Conservation (phyloP, 2,329 filamentous ascomycete species). For the Aspergillus fischeri region DNA sequence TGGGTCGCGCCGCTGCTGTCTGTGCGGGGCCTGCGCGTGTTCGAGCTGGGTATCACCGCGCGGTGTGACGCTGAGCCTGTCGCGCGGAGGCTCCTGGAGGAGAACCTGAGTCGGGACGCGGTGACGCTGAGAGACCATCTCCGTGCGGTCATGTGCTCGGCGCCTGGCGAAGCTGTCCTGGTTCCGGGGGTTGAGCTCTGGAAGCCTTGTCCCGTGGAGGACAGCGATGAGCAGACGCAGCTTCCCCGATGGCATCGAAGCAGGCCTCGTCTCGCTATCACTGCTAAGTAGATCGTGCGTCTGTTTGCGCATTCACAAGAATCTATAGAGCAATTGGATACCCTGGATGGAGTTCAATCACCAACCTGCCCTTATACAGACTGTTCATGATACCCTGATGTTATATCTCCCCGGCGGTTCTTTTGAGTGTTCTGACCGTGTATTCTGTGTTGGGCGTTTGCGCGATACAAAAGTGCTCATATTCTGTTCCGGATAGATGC, state of each 20-base stretch:
- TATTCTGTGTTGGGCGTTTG: neutral
- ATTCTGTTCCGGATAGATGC: neutral
- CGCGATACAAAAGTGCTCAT: neutral
- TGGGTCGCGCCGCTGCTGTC: conserved; percentile 29
- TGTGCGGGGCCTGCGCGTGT: conserved; percentile 25
- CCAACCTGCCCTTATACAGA: neutral
- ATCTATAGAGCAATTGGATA: neutral
- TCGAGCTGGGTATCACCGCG: conserved; percentile 33
- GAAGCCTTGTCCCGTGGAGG: neutral
- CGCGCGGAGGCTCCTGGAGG: conserved; percentile 21
- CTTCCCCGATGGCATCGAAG: neutral
- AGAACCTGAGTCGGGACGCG: conserved; percentile 24
- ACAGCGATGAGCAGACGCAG: neutral
- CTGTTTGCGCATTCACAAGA: neutral
- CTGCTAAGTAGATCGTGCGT: neutral
- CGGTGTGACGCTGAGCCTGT: conserved; percentile 27
- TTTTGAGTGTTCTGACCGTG: neutral
- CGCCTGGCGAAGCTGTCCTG: conserved; percentile 1
- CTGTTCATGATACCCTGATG: neutral
- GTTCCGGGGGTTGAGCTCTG: conserved; percentile 3
- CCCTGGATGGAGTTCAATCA: neutral
- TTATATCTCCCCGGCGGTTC: no score
- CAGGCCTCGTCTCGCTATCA: neutral
- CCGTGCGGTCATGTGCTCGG: conserved; percentile 21
- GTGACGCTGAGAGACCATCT: conserved; percentile 23